A percentile compares a stretch with the other conserved stretches of the same genome.
These are phyloP conservation scores for Rhodotorula sp. DNA, from an alignment of 1,284 basidiomycete genomes.

Conservation along the genomic window DNA sequence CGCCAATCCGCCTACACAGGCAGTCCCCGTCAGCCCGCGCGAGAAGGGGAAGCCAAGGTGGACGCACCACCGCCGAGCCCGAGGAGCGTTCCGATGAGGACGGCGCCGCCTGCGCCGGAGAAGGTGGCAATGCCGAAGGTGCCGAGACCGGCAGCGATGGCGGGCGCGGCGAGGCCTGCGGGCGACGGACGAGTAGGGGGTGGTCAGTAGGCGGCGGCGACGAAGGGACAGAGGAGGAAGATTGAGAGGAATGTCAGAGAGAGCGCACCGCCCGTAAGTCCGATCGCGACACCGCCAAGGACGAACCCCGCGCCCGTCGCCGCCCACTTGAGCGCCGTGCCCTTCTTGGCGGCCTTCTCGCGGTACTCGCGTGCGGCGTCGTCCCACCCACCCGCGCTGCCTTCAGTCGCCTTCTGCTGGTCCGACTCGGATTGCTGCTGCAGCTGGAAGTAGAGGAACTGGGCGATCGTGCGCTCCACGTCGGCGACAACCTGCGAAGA, in stretches of 20 bases:
- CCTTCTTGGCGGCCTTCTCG: slow-evolving; percentile 50
- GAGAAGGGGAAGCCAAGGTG: background rate
- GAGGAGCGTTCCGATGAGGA: slow-evolving; percentile 58
- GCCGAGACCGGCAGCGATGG: slow-evolving; percentile 56
- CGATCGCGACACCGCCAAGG: slow-evolving; percentile 55
- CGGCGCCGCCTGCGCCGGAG: slow-evolving; percentile 51
- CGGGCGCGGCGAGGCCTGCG: slow-evolving; percentile 57
- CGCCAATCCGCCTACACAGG: slow-evolving; percentile 51
- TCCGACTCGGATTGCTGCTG: slow-evolving; percentile 42
- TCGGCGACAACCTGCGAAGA: slow-evolving; percentile 45
- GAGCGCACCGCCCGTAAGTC: slow-evolving; percentile 54
- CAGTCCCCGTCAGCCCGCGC: background rate
- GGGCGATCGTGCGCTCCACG: slow-evolving; percentile 51
- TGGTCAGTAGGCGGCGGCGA: no score
- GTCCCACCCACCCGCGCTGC: slow-evolving; percentile 46
- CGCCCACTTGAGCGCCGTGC: slow-evolving; percentile 49
- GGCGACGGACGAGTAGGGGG: no score
- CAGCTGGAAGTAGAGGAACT: slow-evolving; percentile 53
- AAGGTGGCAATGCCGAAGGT: slow-evolving; percentile 51
- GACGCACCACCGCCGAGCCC: slow-evolving; percentile 56
- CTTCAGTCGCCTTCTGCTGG: slow-evolving; percentile 10
- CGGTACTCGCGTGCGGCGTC: slow-evolving; percentile 47
- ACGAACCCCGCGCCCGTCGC: slow-evolving; percentile 58
- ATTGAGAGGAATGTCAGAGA: background rate
- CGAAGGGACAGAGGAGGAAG: background rate